Conservation (phyloP, 1,284 basidiomycete genomes). For the Apiotrichum siamense region DNA sequence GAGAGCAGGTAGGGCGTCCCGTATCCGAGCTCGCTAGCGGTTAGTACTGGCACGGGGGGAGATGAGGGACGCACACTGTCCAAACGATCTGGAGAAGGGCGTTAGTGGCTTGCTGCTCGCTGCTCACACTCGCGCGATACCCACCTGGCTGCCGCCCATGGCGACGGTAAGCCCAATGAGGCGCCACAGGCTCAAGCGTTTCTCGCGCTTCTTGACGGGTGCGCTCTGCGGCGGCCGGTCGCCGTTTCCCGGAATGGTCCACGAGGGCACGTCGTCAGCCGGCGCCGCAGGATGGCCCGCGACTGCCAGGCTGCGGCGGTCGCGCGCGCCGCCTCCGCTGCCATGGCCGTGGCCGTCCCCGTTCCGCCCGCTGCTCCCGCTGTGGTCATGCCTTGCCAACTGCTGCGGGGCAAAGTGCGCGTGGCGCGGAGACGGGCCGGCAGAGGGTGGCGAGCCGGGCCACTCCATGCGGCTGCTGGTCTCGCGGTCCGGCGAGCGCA, state of each 20-base stretch:
- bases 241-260: conserved; percentile 4
- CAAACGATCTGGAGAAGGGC: conserved; percentile 40
- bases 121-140: not conserved
- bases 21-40: conserved; percentile 57
- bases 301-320: not conserved
- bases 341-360: not conserved
- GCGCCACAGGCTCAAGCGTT: conserved; percentile 15
- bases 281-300: not conserved
- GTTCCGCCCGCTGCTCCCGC: too few species aligned
- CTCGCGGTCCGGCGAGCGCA: conserved; percentile 11
- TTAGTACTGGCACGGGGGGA: too few species aligned
- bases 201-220: conserved; percentile 2
- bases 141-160: conserved; percentile 68
- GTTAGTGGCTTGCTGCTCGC: not conserved
- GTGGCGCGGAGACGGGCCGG: not conserved
- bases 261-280: not conserved
- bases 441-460: not conserved
- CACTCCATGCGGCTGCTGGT: conserved; percentile 6
- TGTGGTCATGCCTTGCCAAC: too few species aligned
- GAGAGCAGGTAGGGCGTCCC: conserved; percentile 87
- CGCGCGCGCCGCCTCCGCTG: not conserved
- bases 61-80: conserved; percentile 34
- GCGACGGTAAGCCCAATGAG: conserved; percentile 52
- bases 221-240: not conserved
- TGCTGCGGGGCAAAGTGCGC: not conserved